Evolutionary conservation across 2,329 filamentous ascomycete genomes (phyloP).

Genomic region (Mollisia scopiformis): DNA sequence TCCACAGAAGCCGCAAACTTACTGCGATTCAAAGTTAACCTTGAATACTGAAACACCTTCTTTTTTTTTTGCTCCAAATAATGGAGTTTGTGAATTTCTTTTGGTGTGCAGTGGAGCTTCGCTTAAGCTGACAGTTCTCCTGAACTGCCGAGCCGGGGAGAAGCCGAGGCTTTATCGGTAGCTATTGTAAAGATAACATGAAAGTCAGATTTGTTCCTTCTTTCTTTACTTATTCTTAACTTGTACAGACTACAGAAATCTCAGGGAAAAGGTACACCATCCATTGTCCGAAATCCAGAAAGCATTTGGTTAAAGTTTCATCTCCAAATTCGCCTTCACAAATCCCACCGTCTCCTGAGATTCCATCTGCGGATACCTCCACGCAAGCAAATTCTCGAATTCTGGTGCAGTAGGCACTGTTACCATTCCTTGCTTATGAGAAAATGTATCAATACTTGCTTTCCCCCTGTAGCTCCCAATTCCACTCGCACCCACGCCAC

Average conservation of each 20-base stretch:
- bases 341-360: background rate
- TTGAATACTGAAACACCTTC: background rate
- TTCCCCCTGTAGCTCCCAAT: slow-evolving; percentile 52
- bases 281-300: background rate
- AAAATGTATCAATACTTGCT: slow-evolving; percentile 45
- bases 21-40: background rate
- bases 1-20: background rate
- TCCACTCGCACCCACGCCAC: slow-evolving; percentile 53
- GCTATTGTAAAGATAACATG: too few species aligned
- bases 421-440: background rate
- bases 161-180: too few species aligned
- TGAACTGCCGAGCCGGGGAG: too few species aligned
- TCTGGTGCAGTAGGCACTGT: background rate
- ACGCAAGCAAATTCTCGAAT: background rate
- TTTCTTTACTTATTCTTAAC: too few species aligned
- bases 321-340: background rate
- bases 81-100: too few species aligned
- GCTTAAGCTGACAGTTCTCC: too few species aligned
- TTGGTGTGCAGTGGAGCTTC: too few species aligned
- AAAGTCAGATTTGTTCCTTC: too few species aligned
- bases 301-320: background rate
- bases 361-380: background rate
- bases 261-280: too few species aligned
- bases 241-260: too few species aligned
- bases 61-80: background rate